These are phyloP conservation scores for Drechslerella coelobrocha DNA, from an alignment of 2,329 filamentous ascomycete genomes.

Conservation along the genomic window DNA sequence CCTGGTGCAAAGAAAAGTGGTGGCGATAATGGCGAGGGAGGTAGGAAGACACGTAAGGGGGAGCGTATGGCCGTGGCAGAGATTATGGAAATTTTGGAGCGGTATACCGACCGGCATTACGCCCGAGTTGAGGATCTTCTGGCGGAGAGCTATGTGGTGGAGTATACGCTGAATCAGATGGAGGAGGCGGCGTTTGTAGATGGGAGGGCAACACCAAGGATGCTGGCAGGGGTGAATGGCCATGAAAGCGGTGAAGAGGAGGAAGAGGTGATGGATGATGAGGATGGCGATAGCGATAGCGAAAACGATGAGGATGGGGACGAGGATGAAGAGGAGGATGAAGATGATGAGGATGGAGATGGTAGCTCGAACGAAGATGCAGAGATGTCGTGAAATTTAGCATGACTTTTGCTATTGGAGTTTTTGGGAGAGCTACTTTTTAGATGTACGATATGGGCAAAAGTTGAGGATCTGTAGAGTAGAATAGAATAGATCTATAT, in stretches of 20 bases:
- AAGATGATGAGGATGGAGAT: conserved; percentile 11
- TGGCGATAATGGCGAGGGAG: conserved; percentile 54
- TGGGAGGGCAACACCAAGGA: conserved; percentile 19
- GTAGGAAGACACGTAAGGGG: conserved; percentile 56
- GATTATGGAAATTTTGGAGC: conserved; percentile 82
- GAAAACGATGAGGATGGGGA: conserved; percentile 10
- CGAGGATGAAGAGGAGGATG: background rate
- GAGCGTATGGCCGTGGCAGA: conserved; percentile 67
- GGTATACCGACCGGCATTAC: conserved; percentile 93
- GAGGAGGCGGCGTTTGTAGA: conserved; percentile 55
- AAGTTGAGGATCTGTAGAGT: background rate
- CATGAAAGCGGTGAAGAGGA: conserved; percentile 11
- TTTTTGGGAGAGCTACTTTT: background rate
- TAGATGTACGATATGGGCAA: conserved; percentile 4
- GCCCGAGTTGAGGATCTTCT: conserved; percentile 85
- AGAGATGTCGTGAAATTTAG: conserved; percentile 21
- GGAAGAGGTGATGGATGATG: conserved; percentile 9
- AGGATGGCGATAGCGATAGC: conserved; percentile 6
- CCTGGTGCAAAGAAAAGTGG: conserved; percentile 53
- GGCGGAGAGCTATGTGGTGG: conserved; percentile 91
- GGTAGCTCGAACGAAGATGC: conserved; percentile 19
- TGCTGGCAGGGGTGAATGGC: conserved; percentile 29
- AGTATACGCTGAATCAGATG: conserved; percentile 70
- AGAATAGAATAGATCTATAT: background rate
- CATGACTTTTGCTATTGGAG: background rate